phyloP scores from a whole-genome alignment of 768 basidiomycete species.

The Lyophyllum decastes region DNA sequence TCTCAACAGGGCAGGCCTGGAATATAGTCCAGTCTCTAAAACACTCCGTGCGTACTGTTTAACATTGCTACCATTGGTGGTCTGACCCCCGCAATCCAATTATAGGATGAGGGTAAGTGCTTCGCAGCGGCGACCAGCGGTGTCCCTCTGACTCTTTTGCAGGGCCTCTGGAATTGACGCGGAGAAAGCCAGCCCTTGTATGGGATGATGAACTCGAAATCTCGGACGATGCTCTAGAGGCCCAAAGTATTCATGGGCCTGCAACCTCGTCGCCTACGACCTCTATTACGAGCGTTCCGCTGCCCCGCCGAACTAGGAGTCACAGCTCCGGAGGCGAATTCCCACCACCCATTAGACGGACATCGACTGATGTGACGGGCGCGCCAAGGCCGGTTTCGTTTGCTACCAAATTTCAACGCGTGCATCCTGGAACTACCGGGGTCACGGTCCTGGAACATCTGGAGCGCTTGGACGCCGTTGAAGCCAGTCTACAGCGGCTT shows the following conservation, averaged over 20 bases:
- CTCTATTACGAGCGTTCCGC: conserved; percentile 64
- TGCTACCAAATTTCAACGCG: conserved; percentile 78
- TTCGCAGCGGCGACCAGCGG: background rate
- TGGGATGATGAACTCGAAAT: conserved; percentile 88
- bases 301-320: conserved; percentile 54
- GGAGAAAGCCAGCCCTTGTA: conserved; percentile 78
- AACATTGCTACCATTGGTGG: background rate
- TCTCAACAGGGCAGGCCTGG: conserved; percentile 69
- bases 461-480: conserved; percentile 81
- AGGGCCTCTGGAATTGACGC: conserved; percentile 90
- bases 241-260: conserved; percentile 30
- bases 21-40: conserved; percentile 85
- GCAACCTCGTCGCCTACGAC: conserved; percentile 56
- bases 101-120: conserved; percentile 75
- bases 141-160: conserved; percentile 11
- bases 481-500: conserved; percentile 76
- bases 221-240: conserved; percentile 52
- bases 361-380: conserved; percentile 64
- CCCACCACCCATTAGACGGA: conserved; percentile 69
- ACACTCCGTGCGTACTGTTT: conserved; percentile 56
- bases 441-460: conserved; percentile 85
- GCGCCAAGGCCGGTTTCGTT: conserved; percentile 78
- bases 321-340: conserved; percentile 71
- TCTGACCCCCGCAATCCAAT: background rate
- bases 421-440: conserved; percentile 85